Conservation (phyloP, 176 grass and related monocot genomes). For the Bonia amplexicaulis region DNA sequence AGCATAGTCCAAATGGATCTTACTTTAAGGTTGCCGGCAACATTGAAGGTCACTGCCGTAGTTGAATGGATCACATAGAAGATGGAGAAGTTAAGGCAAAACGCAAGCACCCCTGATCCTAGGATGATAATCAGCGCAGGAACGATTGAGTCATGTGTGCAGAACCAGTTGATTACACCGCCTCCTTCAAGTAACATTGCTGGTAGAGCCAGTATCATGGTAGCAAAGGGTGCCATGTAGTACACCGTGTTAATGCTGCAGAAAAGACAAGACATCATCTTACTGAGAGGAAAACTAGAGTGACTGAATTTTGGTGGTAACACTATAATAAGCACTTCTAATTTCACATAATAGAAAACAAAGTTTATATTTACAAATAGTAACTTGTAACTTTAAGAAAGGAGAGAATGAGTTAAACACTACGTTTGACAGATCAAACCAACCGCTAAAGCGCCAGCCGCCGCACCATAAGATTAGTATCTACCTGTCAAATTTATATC, state of each 20-base stretch:
- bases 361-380: neutral
- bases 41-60: conserved; percentile 94
- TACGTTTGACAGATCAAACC: neutral
- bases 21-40: conserved; percentile 96
- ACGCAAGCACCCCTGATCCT: conserved; percentile 75
- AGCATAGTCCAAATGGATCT: conserved; percentile 2
- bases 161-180: conserved; percentile 81
- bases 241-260: conserved; percentile 98
- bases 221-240: conserved; percentile 98
- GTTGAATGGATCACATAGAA: conserved; percentile 99
- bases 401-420: neutral
- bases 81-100: conserved; percentile 98
- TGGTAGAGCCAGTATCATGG: conserved; percentile 83
- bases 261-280: neutral
- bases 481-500: conserved; percentile 99
- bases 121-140: conserved; percentile 69
- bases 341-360: neutral
- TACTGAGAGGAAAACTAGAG: neutral
- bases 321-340: neutral
- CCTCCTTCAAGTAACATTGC: conserved; percentile 81
- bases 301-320: neutral
- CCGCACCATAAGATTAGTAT: neutral
- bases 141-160: conserved; percentile 59
- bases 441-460: neutral
- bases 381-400: neutral